Base-by-base conservation (phyloP, 371 early-diverging fungal genomes). In the Syncephalastrum sp. region DNA sequence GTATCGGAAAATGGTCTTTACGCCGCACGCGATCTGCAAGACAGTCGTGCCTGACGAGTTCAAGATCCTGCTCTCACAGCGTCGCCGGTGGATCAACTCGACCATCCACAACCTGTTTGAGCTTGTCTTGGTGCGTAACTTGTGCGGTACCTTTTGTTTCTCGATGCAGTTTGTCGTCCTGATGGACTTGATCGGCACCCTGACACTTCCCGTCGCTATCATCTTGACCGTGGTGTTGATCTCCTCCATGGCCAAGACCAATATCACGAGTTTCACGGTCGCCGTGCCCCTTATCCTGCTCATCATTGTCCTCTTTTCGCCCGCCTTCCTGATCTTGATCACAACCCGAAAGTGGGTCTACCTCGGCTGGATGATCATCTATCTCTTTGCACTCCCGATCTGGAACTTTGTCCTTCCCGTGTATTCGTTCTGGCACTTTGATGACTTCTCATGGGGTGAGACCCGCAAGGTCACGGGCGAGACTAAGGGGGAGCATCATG, bases 351-450 rank as follows among this genome's bases (percentile, higher is more conserved):
- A 93, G 64, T 69, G 91, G 68, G 75, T 88, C 50, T 95, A 95
- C 61, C 65, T 93, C 12, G 77, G 80, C 33, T 97, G 96, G 95
- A 91, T 95, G 85, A 43, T 91, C 46, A 77, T 95, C 25, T 97
- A 96, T 63, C 74, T 97, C 17, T 47, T 89, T 52, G 95, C 95
- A 8, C 75, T 95, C 33, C 99, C 99, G 1, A 83, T 99, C 21
- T 98, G 96, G 95, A 93, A 96, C 65, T 89, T 97, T 63, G 79
- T 94, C 49, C 77, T 99, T 27, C 99, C 99, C 0, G 74, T 93
- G 2, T 99, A 99, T 74, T 88, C 97, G 1, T 96, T 91, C 76
- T 99, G 99, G 99, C 95, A 97, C 72, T 96, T 99, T 77, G 99
- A 99, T 73, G 98, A 99, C 74, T 98, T 99, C 64, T 89, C 92